phyloP scores from a whole-genome alignment of 148 eudicot species.

The Amaranthus palmeri region DNA sequence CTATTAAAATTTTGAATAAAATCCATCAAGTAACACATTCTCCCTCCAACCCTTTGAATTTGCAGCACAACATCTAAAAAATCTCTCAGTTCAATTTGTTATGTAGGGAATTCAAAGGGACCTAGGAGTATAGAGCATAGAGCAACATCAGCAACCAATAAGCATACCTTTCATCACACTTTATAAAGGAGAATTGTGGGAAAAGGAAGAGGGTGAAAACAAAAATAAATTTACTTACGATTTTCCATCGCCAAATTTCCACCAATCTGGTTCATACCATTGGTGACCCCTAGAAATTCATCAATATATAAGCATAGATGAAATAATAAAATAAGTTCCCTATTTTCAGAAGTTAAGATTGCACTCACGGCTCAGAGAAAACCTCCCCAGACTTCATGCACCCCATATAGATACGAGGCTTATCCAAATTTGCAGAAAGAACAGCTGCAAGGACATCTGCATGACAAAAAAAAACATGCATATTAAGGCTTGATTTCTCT shows the following conservation, averaged over 20 bases:
- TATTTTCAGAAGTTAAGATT: background rate
- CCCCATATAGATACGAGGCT: slow-evolving; percentile 75
- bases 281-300: slow-evolving; percentile 52
- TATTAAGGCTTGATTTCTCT: background rate
- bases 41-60: too few species aligned
- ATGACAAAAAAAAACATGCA: slow-evolving; percentile 9
- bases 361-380: slow-evolving; percentile 75
- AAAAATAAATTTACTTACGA: slow-evolving; percentile 44
- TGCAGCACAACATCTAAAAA: too few species aligned
- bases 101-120: background rate
- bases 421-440: slow-evolving; percentile 62
- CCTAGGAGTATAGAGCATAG: background rate
- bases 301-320: slow-evolving; percentile 7
- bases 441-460: slow-evolving; percentile 71
- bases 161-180: slow-evolving; percentile 1
- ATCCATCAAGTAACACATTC: too few species aligned
- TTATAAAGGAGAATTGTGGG: background rate
- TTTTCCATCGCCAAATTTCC: slow-evolving; percentile 94
- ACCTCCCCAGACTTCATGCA: slow-evolving; percentile 97
- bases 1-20: too few species aligned
- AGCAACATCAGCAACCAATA: background rate
- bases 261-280: slow-evolving; percentile 99
- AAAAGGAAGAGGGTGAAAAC: background rate
- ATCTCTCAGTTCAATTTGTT: too few species aligned
- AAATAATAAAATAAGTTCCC: background rate